Percentiles rank a stretch among this genome's conserved stretches.
Evolutionary conservation across 768 basidiomycete genomes (phyloP).

Genomic region (Tricholoma flavovirens): DNA sequence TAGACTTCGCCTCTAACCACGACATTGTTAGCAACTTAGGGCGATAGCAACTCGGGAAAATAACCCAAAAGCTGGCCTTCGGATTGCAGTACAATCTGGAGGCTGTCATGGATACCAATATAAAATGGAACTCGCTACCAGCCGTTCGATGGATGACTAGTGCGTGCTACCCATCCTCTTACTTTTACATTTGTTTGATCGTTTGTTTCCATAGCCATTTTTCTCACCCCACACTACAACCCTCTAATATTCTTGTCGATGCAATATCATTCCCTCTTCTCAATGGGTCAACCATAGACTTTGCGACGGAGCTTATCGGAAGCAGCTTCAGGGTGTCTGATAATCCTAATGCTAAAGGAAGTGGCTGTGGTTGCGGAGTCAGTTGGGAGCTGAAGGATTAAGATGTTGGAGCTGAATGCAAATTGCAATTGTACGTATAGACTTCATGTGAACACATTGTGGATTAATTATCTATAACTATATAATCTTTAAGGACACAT

Average conservation of each 20-base stretch:
- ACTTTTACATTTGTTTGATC: conserved; percentile 1
- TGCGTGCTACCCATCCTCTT: conserved; percentile 34
- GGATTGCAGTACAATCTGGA: conserved; percentile 86
- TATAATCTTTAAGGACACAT: too few relatives aligned
- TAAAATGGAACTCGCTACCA: conserved; percentile 75
- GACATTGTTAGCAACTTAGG: conserved; percentile 61
- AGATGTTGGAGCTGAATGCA: neutral
- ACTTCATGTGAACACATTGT: neutral
- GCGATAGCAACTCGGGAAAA: conserved; percentile 61
- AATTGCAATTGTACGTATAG: neutral
- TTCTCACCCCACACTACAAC: conserved; percentile 61
- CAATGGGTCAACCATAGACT: conserved; percentile 87
- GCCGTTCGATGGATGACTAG: conserved; percentile 75
- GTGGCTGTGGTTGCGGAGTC: conserved; percentile 91
- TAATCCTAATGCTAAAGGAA: conserved; percentile 89
- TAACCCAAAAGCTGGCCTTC: conserved; percentile 59
- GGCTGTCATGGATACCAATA: conserved; percentile 99
- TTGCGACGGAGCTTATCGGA: conserved; percentile 91
- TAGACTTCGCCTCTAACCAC: conserved; percentile 1
- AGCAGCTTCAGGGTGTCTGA: conserved; percentile 77
- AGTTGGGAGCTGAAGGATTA: conserved; percentile 83
- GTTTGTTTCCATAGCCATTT: conserved; percentile 46
- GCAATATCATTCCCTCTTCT: conserved; percentile 78
- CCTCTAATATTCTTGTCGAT: conserved; percentile 79
- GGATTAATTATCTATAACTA: too few relatives aligned